Conservation (phyloP, 176 grass and related monocot genomes). For the Oryza longistaminata region DNA sequence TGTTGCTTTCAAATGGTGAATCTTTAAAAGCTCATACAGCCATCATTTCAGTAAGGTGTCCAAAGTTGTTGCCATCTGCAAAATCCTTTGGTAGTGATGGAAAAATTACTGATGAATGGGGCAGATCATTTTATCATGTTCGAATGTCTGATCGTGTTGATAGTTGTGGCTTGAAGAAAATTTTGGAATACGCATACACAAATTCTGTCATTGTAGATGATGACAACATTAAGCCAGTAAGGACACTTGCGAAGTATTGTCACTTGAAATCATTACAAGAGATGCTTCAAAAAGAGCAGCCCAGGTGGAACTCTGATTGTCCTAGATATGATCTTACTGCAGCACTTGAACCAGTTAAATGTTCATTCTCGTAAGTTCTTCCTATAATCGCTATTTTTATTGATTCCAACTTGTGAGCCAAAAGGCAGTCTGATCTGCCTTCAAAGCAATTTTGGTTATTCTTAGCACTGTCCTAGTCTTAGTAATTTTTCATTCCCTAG, state of each 20-base stretch:
- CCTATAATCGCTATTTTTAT: not conserved
- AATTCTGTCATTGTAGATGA: slow-evolving; percentile 47
- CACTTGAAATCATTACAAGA: slow-evolving; percentile 57
- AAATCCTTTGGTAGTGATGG: slow-evolving; percentile 35
- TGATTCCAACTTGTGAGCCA: not conserved
- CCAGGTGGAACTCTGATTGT: slow-evolving; percentile 53
- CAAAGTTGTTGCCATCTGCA: slow-evolving; percentile 66
- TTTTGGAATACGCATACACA: slow-evolving; percentile 83
- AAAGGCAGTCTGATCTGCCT: not conserved
- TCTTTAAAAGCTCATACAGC: slow-evolving; percentile 58
- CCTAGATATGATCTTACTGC: slow-evolving; percentile 45
- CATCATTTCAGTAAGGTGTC: slow-evolving; percentile 72
- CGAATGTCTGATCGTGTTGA: slow-evolving; percentile 80
- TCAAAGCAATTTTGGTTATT: not conserved
- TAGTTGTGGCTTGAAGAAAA: slow-evolving; percentile 57
- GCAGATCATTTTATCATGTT: slow-evolving; percentile 38
- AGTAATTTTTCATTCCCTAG: not conserved
- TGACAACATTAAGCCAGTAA: slow-evolving; percentile 58
- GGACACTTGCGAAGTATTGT: slow-evolving; percentile 67
- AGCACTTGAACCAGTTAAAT: slow-evolving; percentile 48
- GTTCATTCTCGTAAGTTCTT: slow-evolving; percentile 67
- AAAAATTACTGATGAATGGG: slow-evolving; percentile 22
- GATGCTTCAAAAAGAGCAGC: slow-evolving; percentile 77
- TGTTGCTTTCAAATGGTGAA: slow-evolving; percentile 55
- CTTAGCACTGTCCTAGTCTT: not conserved